Percentiles rank a stretch among this genome's conserved stretches.
Evolutionary conservation across 208 protist species (phyloP).

Genomic region (Endotrypanum monterogeii): DNA sequence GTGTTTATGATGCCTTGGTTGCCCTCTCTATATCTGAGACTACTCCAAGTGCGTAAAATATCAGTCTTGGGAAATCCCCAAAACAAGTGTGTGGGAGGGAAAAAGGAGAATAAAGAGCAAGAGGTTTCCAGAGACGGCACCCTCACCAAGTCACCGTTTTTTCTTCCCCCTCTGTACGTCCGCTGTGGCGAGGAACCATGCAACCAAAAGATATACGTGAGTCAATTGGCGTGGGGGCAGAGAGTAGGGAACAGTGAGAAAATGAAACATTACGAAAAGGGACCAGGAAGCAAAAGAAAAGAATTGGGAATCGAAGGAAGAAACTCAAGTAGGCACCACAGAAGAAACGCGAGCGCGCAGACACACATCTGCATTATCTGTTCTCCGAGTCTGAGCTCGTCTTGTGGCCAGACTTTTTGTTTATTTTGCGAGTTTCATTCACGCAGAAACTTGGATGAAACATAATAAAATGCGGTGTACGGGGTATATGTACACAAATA

Average conservation of each 20-base stretch:
- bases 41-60: not conserved
- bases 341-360: not conserved
- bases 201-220: not conserved
- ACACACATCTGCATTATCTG: not conserved
- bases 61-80: not conserved
- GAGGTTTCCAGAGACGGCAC: not conserved
- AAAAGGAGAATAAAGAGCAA: not conserved
- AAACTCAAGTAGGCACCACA: not conserved
- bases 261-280: not conserved
- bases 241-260: not conserved
- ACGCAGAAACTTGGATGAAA: not conserved
- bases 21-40: not conserved
- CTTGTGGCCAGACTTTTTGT: not conserved
- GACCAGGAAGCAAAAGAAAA: not conserved
- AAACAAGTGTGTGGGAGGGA: too few species aligned
- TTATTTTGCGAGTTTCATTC: not conserved
- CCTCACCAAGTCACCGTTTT: constrained; percentile 4
- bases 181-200: not conserved
- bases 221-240: not conserved
- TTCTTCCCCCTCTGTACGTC: constrained; percentile 5
- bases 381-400: not conserved
- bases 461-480: not conserved
- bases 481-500: not conserved
- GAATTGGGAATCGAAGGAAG: not conserved
- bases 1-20: not conserved